phyloP scores from a whole-genome alignment of 306 rosid species.

The Malus sylvestris region DNA sequence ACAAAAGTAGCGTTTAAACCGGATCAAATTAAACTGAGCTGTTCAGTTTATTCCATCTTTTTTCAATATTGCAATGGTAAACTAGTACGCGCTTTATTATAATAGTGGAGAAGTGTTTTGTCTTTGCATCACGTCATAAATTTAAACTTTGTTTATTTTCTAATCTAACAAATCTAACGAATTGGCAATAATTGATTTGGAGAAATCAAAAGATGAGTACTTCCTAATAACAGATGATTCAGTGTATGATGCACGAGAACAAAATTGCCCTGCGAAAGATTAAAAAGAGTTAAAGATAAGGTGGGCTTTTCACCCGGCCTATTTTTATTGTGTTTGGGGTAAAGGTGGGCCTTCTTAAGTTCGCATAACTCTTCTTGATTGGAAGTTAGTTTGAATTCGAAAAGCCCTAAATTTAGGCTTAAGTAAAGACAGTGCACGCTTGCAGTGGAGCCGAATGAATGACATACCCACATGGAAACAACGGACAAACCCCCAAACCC shows the following conservation, averaged over 20 bases:
- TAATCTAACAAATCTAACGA: too few species aligned
- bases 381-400: not conserved
- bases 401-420: conserved; percentile 1
- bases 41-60: too few species aligned
- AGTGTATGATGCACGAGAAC: too few species aligned
- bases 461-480: conserved; percentile 12
- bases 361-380: not conserved
- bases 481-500: conserved; percentile 20
- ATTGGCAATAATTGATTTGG: not conserved
- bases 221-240: too few species aligned
- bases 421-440: not conserved
- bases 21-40: too few species aligned
- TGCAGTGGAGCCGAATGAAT: not conserved
- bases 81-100: not conserved
- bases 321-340: not conserved
- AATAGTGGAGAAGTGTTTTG: rapidly evolving
- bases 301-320: not conserved
- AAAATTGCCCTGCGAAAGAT: too few species aligned
- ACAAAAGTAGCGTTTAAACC: not conserved
- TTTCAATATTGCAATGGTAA: not conserved
- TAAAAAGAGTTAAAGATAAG: not conserved
- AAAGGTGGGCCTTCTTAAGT: not conserved
- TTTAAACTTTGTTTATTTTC: rapidly evolving
- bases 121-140: rapidly evolving
- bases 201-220: too few species aligned